Conservation (phyloP, 2,329 filamentous ascomycete species). For the Boeremia exigua region DNA sequence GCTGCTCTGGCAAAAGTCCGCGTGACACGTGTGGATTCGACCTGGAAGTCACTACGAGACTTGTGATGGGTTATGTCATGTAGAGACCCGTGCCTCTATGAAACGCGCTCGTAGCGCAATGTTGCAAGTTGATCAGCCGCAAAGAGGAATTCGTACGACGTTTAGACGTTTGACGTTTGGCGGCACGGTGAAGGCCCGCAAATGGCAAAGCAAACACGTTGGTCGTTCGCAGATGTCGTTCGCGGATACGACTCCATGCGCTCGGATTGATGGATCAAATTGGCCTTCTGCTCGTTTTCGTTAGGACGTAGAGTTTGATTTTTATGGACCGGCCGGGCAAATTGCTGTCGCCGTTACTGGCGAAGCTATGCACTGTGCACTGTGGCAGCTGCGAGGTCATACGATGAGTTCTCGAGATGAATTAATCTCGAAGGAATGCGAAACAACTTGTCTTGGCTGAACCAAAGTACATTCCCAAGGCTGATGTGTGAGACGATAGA, state of each 20-base stretch:
- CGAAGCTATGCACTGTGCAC: neutral
- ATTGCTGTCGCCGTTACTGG: neutral
- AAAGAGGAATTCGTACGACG: conserved; percentile 2
- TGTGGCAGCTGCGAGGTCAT: neutral
- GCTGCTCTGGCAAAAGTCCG: neutral
- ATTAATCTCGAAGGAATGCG: neutral
- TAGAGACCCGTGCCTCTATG: neutral
- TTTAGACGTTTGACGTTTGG: neutral
- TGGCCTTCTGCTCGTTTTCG: conserved; percentile 1
- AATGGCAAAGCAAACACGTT: conserved; percentile 5
- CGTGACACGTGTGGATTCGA: neutral
- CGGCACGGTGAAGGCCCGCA: neutral
- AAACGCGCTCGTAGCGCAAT: neutral
- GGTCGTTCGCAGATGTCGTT: neutral
- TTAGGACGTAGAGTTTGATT: neutral
- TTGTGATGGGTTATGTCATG: too few relatives aligned
- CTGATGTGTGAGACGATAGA: conserved; percentile 1
- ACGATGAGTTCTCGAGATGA: neutral
- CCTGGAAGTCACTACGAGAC: too few relatives aligned
- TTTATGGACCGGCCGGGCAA: neutral
- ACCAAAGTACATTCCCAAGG: neutral
- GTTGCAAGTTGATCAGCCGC: neutral
- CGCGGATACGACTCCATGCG: conserved; percentile 6
- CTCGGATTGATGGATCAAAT: conserved; percentile 1
- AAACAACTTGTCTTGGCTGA: neutral